Evolutionary conservation across 257 asterid species (phyloP).

Genomic region (Prunella vulgaris): DNA sequence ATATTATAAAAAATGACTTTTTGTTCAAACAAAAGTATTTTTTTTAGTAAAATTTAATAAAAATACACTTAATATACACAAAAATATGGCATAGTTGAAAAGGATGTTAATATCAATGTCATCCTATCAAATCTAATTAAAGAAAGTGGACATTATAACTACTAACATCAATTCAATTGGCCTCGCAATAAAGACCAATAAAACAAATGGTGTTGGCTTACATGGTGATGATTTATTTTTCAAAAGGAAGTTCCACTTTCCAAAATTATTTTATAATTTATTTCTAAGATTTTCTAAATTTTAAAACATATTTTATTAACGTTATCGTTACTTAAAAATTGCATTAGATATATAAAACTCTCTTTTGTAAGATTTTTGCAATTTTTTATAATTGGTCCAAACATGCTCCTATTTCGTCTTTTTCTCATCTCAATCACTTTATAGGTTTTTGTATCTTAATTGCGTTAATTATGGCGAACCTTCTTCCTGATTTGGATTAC

Average conservation of each 20-base stretch:
- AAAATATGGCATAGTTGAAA: too few relatives aligned
- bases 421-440: constrained; percentile 14
- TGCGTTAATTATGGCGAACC: neutral
- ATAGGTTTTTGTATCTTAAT: constrained; percentile 11
- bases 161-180: constrained; percentile 3
- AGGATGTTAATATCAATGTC: neutral
- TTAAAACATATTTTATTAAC: too few relatives aligned
- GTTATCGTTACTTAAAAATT: neutral
- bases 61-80: too few relatives aligned
- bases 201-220: neutral
- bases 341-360: neutral
- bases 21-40: too few relatives aligned
- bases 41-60: too few relatives aligned
- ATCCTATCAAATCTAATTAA: neutral
- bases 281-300: too few relatives aligned
- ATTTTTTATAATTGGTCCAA: too few relatives aligned
- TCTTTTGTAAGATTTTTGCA: too few relatives aligned
- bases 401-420: neutral
- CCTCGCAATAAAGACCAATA: constrained; percentile 11
- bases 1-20: too few relatives aligned
- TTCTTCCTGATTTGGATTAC: neutral
- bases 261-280: neutral
- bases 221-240: neutral
- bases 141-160: constrained; percentile 19
- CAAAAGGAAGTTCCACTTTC: neutral